Base-by-base conservation (phyloP, 371 early-diverging fungal genomes). In the Sporodiniella umbellata region DNA sequence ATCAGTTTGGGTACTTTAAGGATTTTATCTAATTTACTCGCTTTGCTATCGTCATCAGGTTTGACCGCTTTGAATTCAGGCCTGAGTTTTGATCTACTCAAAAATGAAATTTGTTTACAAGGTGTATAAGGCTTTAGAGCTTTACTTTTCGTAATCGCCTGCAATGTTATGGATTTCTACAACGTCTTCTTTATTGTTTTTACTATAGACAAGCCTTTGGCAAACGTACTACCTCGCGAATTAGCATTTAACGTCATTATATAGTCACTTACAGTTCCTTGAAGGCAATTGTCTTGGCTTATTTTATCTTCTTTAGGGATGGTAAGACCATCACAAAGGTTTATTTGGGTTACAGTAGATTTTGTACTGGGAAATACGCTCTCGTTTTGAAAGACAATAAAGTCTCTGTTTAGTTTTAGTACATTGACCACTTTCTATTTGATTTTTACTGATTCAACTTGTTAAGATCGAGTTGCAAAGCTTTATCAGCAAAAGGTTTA, bases 101-200 rank as follows among this genome's bases (percentile, higher is more conserved):
- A 44, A 12, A 31, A n/a, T 26, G 18, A 38, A n/a, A 8, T 17
- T 11, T 17, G 28, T 17, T 21, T 40, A n/a, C n/a, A n/a, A n/a
- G n/a, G n/a, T n/a, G n/a, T n/a, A n/a, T n/a, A n/a, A n/a, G n/a
- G n/a, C n/a, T n/a, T n/a, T n/a, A n/a, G n/a, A n/a, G n/a, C n/a
- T n/a, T n/a, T n/a, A 66, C 67, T 53, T 26, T 14, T 56, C 54
- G 10, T 31, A 43, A 23, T 65, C 65, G 6, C 57, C 53, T 24
- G 67, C 62, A 43, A 67, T 62, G 6, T 48, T 43, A 26, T 60
- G 60, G n/a, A 67, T 56, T 26, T 48, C 37, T 15, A 44, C 53
- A 11, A 58, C 45, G 23, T 30, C 17, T 11, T 53, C 53, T 17
- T 43, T 40, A 8, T 42, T 42, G 2, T 51, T 33, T 22, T 52